A percentile compares a stretch with the other conserved stretches of the same genome.
phyloP scores from a whole-genome alignment of 495 filamentous ascomycete genomes.

The Podospora sp. region DNA sequence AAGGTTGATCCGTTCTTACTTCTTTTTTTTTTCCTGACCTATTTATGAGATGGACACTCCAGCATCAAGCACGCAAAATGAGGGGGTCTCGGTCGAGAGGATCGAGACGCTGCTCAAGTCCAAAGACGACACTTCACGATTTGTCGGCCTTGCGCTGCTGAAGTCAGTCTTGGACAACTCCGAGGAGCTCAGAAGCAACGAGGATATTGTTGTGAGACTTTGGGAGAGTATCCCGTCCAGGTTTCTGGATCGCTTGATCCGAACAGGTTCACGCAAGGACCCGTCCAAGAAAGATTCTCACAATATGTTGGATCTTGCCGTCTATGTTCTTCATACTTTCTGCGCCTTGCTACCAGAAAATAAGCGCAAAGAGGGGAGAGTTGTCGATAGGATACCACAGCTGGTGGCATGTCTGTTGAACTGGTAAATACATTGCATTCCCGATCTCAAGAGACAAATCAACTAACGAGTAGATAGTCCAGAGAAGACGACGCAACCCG shows the following conservation, averaged over 20 bases:
- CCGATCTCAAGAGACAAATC: background rate
- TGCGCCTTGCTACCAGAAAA: slow-evolving; percentile 52
- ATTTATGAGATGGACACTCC: background rate
- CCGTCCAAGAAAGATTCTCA: slow-evolving; percentile 32
- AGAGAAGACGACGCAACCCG: slow-evolving; percentile 50
- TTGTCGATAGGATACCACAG: slow-evolving; percentile 53
- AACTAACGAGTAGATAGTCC: slow-evolving; percentile 45
- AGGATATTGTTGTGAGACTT: slow-evolving; percentile 36
- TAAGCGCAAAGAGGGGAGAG: slow-evolving; percentile 41
- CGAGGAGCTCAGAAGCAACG: slow-evolving; percentile 45
- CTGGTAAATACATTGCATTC: slow-evolving; percentile 48
- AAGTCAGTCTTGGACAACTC: slow-evolving; percentile 62
- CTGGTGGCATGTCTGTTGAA: slow-evolving; percentile 52
- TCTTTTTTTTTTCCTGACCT: background rate
- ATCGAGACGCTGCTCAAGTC: slow-evolving; percentile 52
- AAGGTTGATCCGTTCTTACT: too few species aligned
- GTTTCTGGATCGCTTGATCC: slow-evolving; percentile 63
- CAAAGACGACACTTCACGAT: slow-evolving; percentile 65
- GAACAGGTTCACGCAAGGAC: slow-evolving; percentile 42
- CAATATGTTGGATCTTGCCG: slow-evolving; percentile 63
- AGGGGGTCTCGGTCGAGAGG: slow-evolving; percentile 37
- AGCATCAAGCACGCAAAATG: slow-evolving; percentile 8
- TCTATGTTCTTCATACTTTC: slow-evolving; percentile 63
- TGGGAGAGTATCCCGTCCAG: slow-evolving; percentile 61
- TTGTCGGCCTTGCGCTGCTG: slow-evolving; percentile 66